Base-by-base conservation (phyloP, 129 eudicot species). In the Flaveria linearis region DNA sequence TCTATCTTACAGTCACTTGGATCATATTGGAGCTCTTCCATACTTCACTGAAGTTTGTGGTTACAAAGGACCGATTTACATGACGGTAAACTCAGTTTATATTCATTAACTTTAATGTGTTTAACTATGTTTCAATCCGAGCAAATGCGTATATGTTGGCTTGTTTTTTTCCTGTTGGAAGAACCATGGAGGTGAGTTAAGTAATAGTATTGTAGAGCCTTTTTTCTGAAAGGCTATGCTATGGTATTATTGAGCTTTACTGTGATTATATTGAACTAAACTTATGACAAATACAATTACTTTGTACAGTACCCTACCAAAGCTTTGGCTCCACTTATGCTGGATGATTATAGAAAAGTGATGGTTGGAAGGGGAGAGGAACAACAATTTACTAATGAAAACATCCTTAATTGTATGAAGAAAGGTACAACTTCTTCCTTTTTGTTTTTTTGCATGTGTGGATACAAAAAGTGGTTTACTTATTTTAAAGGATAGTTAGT, bases 11-110 rank as follows among this genome's bases (percentile, higher is more conserved):
- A 90, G 96, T 84, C 98, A 94, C 88, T 82, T 91, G 91, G 98
- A 94, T 80, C 98, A 94, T 71, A 82, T 91, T 78, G 98, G 98
- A 47, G 98, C 98, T 63, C 90, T 94, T 69, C 97, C 98, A 1
- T 94, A 91, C 85, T 94, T 94, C 56, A 91, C 98, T 80, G 93
- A 94, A 87, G 98, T 94, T 71, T 94, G 98, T 78, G 98, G 98
- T 23, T 94, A 88, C 74, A 82, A 58, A 17, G 98, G 98, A 63
- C 98, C 98, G 18, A 91, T 94, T 60, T 94, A 85, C 84, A 94
- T 94, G 98, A 94, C 98, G 93, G 98, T 94, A 94, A 84, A 41
- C 56, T 68, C 18, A 1, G 39, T 36, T 45, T 57, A 50, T 70
- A 15, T 69, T 78, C 61, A 6, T 81, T 20, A 15, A 66, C 61